Base-by-base conservation (phyloP, 768 basidiomycete genomes). In the Rhodotorula taiwanensis region DNA sequence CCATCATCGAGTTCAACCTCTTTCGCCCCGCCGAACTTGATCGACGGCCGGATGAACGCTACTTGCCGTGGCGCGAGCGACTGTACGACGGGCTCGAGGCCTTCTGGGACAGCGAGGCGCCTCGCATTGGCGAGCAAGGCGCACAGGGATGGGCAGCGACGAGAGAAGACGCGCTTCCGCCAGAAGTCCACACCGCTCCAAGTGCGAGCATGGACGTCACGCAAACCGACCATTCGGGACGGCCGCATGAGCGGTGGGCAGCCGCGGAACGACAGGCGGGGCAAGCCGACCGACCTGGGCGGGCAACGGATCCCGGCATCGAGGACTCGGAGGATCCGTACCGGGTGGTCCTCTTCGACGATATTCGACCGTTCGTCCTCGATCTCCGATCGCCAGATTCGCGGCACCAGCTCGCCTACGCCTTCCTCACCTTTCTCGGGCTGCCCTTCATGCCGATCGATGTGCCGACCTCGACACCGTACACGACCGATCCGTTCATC, bases 311-410 rank as follows among this genome's bases (percentile, higher is more conserved):
- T 36, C 56, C 71, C 15, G 63, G 67, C 31, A 62, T 69, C 16
- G 73, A 68, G n/a, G 73, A 75, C 28, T 75, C 75, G 13, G 76
- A 77, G 23, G 78, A 79, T 61, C 76, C 77, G 0, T 78, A 72
- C 64, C 67, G 74, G 14, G 62, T 72, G 28, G 67, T 78, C n/a
- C 71, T 79, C n/a, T 78, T 76, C 57, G 53, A 61, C 58, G 78
- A 79, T 59, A 69, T 79, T 30, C 57, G 62, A 8, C 57, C 74
- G 5, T 74, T 78, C 48, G 73, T 79, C 34, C 74, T 77, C 65
- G 53, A 72, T 21, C 66, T 78, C n/a, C 58, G 70, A 4, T 65
- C 64, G 7, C 62, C 71, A 20, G 71, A 73, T 44, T 72, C 72
- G 21, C 69, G 74, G 23, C 66, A 72, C 2, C 75, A 77, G 48